phyloP scores from a whole-genome alignment of 805 yeast species.

The Candida saitoana region DNA sequence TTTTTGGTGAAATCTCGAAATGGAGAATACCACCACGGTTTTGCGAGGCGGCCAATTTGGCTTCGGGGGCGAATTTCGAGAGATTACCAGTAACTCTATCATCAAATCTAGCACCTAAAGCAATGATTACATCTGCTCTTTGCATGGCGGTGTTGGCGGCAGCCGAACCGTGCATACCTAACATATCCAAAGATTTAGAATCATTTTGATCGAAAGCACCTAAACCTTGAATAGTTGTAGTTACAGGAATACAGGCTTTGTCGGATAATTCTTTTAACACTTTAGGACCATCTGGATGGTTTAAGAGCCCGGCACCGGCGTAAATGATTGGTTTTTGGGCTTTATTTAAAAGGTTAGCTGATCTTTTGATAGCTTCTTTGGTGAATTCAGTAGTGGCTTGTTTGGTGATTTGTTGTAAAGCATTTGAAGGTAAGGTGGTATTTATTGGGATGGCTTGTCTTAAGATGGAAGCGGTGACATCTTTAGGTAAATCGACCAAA shows the following conservation, averaged over 20 bases:
- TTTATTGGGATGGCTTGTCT: slow-evolving; percentile 80
- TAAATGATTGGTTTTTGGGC: slow-evolving; percentile 88
- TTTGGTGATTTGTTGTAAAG: slow-evolving; percentile 66
- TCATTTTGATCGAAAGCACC: slow-evolving; percentile 94
- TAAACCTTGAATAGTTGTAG: slow-evolving; percentile 89
- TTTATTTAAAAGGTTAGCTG: slow-evolving; percentile 72
- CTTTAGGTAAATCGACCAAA: slow-evolving; percentile 94
- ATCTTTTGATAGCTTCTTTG: slow-evolving; percentile 63
- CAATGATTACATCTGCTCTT: slow-evolving; percentile 86
- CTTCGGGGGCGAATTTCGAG: slow-evolving; percentile 88
- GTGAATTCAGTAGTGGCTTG: slow-evolving; percentile 72
- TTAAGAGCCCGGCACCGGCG: slow-evolving; percentile 88
- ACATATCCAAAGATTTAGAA: slow-evolving; percentile 87
- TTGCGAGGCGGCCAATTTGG: slow-evolving; percentile 82
- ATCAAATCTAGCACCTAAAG: slow-evolving; percentile 96
- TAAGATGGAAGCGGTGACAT: slow-evolving; percentile 90
- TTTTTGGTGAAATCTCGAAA: slow-evolving; percentile 93
- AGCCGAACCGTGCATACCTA: slow-evolving; percentile 98
- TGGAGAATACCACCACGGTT: slow-evolving; percentile 94
- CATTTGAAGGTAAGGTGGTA: slow-evolving; percentile 69
- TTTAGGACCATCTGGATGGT: slow-evolving; percentile 74
- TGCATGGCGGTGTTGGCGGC: slow-evolving; percentile 95
- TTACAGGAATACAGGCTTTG: slow-evolving; percentile 90
- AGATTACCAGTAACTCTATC: slow-evolving; percentile 94
- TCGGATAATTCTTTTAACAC: slow-evolving; percentile 80